Evolutionary conservation across 345 rosid genomes (phyloP).

Genomic region (Eucalyptus cloeziana): DNA sequence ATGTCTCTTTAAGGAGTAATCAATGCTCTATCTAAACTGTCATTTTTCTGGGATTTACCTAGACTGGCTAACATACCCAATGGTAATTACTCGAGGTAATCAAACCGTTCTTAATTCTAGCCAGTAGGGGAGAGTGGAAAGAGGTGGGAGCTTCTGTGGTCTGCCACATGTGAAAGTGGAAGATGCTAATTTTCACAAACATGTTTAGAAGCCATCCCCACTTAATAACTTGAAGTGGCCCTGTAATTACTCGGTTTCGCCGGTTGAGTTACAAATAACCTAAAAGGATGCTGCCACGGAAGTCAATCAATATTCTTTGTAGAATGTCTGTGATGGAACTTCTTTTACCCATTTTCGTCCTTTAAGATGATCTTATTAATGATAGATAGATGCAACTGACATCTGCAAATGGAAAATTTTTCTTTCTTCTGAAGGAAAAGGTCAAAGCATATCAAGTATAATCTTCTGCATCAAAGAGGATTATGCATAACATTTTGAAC

Average conservation of each 20-base stretch:
- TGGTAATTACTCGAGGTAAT: not conserved
- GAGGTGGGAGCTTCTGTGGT: not conserved
- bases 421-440: not conserved
- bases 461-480: not conserved
- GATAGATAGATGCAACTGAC: not conserved
- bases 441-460: not conserved
- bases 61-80: not conserved
- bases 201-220: not conserved
- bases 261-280: not conserved
- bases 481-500: not conserved
- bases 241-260: not conserved
- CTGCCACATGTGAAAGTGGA: not conserved
- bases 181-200: not conserved
- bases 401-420: not conserved
- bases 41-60: not conserved
- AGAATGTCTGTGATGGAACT: not conserved
- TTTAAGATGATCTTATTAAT: not conserved
- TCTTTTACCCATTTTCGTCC: not conserved
- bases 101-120: not conserved
- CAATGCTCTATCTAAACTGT: not conserved
- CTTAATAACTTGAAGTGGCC: not conserved
- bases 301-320: not conserved
- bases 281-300: not conserved
- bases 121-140: not conserved
- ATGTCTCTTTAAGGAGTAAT: not conserved